These are phyloP conservation scores for Candida golubevii DNA, from an alignment of 805 yeast species.

Conservation along the genomic window DNA sequence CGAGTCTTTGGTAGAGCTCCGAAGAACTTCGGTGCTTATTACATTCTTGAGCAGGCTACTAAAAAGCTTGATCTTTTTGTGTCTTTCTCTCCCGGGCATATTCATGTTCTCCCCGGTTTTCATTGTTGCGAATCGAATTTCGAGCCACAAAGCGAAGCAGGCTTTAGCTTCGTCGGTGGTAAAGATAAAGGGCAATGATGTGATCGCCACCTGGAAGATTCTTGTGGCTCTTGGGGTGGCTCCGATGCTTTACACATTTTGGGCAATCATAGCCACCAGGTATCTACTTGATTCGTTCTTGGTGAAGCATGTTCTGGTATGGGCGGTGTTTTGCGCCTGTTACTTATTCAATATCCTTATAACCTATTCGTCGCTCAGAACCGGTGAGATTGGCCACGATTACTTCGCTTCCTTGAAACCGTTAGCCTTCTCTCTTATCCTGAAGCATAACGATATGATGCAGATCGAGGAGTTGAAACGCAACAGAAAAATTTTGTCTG, in stretches of 20 bases:
- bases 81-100: conserved; percentile 36
- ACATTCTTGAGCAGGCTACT: conserved; percentile 25
- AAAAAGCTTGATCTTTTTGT: conserved; percentile 26
- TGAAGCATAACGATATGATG: conserved; percentile 24
- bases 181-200: conserved; percentile 40
- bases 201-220: conserved; percentile 41
- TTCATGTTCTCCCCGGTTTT: conserved; percentile 39
- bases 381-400: conserved; percentile 41
- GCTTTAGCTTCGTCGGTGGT: conserved; percentile 38
- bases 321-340: conserved; percentile 25
- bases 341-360: conserved; percentile 36
- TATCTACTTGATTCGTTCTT: conserved; percentile 16
- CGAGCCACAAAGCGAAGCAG: conserved; percentile 32
- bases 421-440: conserved; percentile 30
- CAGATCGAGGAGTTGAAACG: conserved; percentile 32
- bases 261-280: conserved; percentile 30
- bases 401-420: conserved; percentile 39
- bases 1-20: conserved; percentile 22
- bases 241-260: conserved; percentile 36
- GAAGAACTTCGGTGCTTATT: conserved; percentile 20
- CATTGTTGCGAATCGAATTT: conserved; percentile 30
- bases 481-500: conserved; percentile 24
- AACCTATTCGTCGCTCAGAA: conserved; percentile 38
- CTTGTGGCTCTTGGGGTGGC: conserved; percentile 40
- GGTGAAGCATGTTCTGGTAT: conserved; percentile 6